These are phyloP conservation scores for Adansonia gregorii DNA, from an alignment of 441 rosid species.

Conservation along the genomic window DNA sequence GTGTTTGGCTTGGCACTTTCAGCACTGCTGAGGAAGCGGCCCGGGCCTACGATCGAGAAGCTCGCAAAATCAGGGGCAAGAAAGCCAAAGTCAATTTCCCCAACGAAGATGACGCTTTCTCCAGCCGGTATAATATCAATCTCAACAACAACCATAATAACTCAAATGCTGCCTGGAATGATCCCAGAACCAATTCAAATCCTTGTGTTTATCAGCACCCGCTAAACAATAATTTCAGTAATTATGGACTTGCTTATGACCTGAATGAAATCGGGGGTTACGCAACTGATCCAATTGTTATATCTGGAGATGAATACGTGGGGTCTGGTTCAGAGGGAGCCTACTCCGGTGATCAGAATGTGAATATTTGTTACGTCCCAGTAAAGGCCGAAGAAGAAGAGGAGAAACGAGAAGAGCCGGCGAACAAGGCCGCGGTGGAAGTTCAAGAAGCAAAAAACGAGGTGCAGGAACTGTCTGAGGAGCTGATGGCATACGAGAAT, in stretches of 20 bases:
- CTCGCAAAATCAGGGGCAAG: constrained; percentile 76
- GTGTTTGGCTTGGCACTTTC: constrained; percentile 93
- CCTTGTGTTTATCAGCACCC: constrained; percentile 16
- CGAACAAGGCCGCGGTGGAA: constrained; percentile 18
- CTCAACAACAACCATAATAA: not conserved
- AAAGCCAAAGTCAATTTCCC: constrained; percentile 91
- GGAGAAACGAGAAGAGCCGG: constrained; percentile 18
- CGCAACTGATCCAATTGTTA: constrained; percentile 18
- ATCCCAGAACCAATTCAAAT: constrained; percentile 6
- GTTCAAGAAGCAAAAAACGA: constrained; percentile 45
- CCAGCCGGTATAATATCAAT: constrained; percentile 8
- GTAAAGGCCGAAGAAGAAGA: constrained; percentile 32
- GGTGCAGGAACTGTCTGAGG: constrained; percentile 60
- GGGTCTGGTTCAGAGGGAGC: constrained; percentile 38
- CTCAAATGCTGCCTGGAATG: constrained; percentile 11
- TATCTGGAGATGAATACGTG: constrained; percentile 38
- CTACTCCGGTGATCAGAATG: constrained; percentile 12
- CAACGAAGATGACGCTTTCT: constrained; percentile 45
- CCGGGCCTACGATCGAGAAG: constrained; percentile 80
- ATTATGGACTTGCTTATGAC: constrained; percentile 38
- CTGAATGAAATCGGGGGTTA: constrained; percentile 32
- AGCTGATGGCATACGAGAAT: constrained; percentile 69
- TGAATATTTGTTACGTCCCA: not conserved
- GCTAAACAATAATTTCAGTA: constrained; percentile 9
- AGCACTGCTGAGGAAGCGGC: constrained; percentile 91